Base-by-base conservation (phyloP, 2,329 filamentous ascomycete species). In the Exophiala sp. region DNA sequence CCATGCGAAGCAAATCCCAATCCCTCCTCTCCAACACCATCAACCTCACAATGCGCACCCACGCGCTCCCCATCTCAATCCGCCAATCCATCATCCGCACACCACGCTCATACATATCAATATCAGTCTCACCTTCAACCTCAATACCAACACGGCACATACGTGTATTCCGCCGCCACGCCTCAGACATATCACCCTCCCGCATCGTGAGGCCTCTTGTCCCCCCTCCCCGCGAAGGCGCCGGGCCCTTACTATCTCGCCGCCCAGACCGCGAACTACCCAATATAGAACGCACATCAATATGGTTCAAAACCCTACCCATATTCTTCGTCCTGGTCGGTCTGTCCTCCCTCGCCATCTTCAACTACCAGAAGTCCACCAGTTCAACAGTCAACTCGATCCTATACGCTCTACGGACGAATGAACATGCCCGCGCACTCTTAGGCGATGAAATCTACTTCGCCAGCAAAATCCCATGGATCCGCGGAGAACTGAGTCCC, bases 311-410 rank as follows among this genome's bases (percentile, higher is more conserved):
- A 64, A 90, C 89, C 1, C 72, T 96, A 33, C 92, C 92, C 50
- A 75, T 95, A 69, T 97, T 97, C 79, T 69, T 87, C 49, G 72
- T 81, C 59, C 76, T 89, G 59, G 83, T 96, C 63, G 81, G 82
- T 45, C 78, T 80, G 51, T 87, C 86, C 62, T 85, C 86, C 62
- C 75, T 95, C 56, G 89, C 87, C 63, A 96, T 99, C 72, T 97
- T 99, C 87, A 99, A 99, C 81, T 97, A 99, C 82, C 92, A 99
- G 72, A 96, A 96, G 72, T 84, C 86, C 53, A 90, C 88, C n/a
- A 90, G 85, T 21, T 88, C 88, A 50, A 82, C 92, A 29, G 88
- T 96, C n/a, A 84, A 84, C 51, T 89, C 88, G 51, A 94, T 91
- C 3, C 82, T 99, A 24, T 99, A 97, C 78, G 88, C 92, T 1